phyloP scores from a whole-genome alignment of 148 eudicot species.

The Spergularia bocconei region DNA sequence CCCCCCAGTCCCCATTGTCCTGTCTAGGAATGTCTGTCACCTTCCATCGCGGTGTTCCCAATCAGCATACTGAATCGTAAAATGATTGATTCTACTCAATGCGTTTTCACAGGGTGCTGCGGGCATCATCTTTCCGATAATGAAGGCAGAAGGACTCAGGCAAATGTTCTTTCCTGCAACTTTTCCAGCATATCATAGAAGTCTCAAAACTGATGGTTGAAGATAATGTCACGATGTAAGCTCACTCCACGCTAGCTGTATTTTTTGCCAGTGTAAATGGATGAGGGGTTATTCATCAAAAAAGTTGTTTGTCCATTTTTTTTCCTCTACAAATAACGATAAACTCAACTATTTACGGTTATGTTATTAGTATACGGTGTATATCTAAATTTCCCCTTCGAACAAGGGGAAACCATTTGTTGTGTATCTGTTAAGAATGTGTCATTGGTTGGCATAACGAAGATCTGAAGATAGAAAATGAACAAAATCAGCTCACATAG shows the following conservation, averaged over 20 bases:
- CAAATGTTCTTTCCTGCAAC: slow-evolving; percentile 86
- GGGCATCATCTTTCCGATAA: slow-evolving; percentile 75
- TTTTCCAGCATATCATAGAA: slow-evolving; percentile 64
- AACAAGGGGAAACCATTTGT: no score
- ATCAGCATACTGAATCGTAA: not conserved
- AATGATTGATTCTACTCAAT: not conserved
- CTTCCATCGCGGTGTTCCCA: not conserved
- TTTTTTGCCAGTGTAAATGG: not conserved
- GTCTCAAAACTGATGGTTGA: slow-evolving; percentile 36
- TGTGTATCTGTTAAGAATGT: no score
- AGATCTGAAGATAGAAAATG: no score
- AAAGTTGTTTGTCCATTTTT: not conserved
- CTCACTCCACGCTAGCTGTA: not conserved
- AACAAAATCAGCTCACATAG: no score
- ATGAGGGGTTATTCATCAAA: not conserved
- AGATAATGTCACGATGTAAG: not conserved
- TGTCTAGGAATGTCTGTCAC: no score
- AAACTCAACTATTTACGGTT: not conserved
- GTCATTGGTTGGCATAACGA: no score
- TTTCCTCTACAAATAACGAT: not conserved
- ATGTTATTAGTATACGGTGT: not conserved
- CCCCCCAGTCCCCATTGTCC: not conserved
- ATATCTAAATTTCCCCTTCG: no score
- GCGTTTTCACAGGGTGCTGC: slow-evolving; percentile 56
- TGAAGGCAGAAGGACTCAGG: slow-evolving; percentile 79